Evolutionary conservation across 805 yeast genomes (phyloP), one percentile per base, ranked within the genome.

Genomic region (Sugiyamaella lignohabitans): DNA sequence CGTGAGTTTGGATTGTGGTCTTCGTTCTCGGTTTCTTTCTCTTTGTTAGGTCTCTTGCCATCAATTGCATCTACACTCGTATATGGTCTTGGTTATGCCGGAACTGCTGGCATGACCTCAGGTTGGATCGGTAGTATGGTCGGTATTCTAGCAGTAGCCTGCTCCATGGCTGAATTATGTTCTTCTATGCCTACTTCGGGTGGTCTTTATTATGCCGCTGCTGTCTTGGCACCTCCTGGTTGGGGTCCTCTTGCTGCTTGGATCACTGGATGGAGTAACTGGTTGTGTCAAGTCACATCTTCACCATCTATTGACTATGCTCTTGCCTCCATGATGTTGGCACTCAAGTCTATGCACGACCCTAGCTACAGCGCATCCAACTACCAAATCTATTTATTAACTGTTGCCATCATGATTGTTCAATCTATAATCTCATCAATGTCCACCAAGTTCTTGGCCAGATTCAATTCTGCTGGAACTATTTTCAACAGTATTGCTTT

Each of bases 121-220:
- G 74, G 73, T n/a, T 71, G 72, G 67, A 55, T 80, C 19, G 62
- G 78, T 16, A 82, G 81, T 34, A 69, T 78, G 65, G 48, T 71
- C 29, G 78, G 81, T 35, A 72, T 82, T 45, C 67, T 75, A 43
- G 69, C 73, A 3, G 84, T 81, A 40, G 83, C 83, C 10, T 66
- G 70, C 45, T 71, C 77, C 21, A 72, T 80, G 54, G 84, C 84
- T 0, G 87, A 82, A 58, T 68, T 81, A 27, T 74, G 83, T 10
- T 71, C 78, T 21, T 79, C 84, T 4, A 77, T 76, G 65, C 87
- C 87, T 35, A 80, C 84, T 5, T 70, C 82, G 8, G 77, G 84
- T 22, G 87, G 87, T 40, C 72, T 83, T 5, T 84, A 83, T 42
- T 82, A 81, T 55, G 84, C 87, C 16, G 80, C 80, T 1, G 75